These are phyloP conservation scores for Tieghemiomyces parasiticus DNA, from an alignment of 192 early-diverging fungal species.

Conservation along the genomic window DNA sequence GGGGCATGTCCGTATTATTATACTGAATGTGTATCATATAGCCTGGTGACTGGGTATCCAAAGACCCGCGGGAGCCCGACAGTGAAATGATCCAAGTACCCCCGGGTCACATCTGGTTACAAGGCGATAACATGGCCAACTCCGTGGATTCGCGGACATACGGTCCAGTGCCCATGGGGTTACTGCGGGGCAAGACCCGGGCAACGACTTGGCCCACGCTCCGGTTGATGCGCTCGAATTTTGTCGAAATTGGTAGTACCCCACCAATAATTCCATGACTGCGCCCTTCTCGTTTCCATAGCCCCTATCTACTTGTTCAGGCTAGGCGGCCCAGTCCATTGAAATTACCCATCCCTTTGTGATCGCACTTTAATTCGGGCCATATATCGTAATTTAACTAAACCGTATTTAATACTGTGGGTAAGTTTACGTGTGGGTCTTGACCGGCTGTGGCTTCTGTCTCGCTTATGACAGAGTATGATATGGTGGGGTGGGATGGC, in stretches of 20 bases:
- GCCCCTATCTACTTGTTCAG: too few relatives aligned
- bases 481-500: too few relatives aligned
- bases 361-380: too few relatives aligned
- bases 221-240: background rate
- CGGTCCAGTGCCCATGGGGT: slow-evolving; percentile 1
- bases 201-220: background rate
- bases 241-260: background rate
- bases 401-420: too few relatives aligned
- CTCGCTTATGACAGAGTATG: too few relatives aligned
- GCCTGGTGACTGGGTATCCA: background rate
- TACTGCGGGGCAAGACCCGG: background rate
- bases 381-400: too few relatives aligned
- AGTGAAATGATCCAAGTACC: background rate
- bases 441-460: too few relatives aligned
- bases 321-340: too few relatives aligned
- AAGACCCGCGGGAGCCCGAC: background rate
- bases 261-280: too few relatives aligned
- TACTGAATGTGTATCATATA: background rate
- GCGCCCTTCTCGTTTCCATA: too few relatives aligned
- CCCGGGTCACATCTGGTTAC: slow-evolving; percentile 4
- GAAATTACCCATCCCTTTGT: too few relatives aligned
- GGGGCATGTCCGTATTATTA: background rate
- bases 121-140: slow-evolving; percentile 2
- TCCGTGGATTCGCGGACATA: background rate
- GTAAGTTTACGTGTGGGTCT: too few relatives aligned